These are phyloP conservation scores for Lactifluus hygrophoroides DNA, from an alignment of 768 basidiomycete species.

Conservation along the genomic window DNA sequence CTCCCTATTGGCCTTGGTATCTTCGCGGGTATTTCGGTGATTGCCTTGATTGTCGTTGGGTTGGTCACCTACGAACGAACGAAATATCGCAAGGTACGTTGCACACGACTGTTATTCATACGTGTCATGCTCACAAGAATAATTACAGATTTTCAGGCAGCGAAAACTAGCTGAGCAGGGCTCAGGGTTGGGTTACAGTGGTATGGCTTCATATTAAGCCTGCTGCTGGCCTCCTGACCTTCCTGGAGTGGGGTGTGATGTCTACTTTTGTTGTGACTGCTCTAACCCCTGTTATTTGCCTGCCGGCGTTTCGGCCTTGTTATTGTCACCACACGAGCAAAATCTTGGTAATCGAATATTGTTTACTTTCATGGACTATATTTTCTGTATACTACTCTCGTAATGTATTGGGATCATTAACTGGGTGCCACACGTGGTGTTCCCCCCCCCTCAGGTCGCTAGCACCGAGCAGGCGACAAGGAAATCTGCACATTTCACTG, in stretches of 20 bases:
- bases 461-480: background rate
- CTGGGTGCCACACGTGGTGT: background rate
- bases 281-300: too few species aligned
- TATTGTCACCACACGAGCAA: background rate
- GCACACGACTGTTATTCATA: background rate
- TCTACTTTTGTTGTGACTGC: background rate
- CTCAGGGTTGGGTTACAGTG: slow-evolving; percentile 51
- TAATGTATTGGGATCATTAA: background rate
- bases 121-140: background rate
- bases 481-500: background rate
- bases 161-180: slow-evolving; percentile 62
- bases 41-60: slow-evolving; percentile 72
- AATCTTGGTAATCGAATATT: background rate
- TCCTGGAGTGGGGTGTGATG: too few species aligned
- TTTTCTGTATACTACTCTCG: slow-evolving; percentile 3
- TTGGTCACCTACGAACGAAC: slow-evolving; percentile 84
- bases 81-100: slow-evolving; percentile 71
- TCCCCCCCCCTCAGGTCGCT: background rate
- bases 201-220: slow-evolving; percentile 28
- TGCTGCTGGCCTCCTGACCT: background rate
- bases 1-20: slow-evolving; percentile 78
- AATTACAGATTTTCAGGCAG: slow-evolving; percentile 50
- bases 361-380: background rate
- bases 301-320: background rate
- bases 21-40: slow-evolving; percentile 78